Evolutionary conservation across 495 filamentous ascomycete genomes (phyloP).

Genomic region (Neurospora sp.): DNA sequence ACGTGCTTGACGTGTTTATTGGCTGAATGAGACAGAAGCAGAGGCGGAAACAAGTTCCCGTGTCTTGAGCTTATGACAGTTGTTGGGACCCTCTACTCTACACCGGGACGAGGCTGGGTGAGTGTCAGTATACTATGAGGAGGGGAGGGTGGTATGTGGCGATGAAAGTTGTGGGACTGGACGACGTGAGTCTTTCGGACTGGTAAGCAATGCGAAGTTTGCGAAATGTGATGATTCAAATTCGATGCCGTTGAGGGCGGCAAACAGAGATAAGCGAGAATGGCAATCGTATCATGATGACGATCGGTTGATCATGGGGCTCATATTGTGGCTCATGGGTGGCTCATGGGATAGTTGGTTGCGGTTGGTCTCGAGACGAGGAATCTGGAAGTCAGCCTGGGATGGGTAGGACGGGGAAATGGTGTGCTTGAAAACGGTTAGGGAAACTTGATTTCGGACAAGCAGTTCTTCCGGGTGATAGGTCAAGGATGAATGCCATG

Average conservation of each 20-base stretch:
- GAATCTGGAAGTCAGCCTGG: not conserved
- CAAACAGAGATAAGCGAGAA: not conserved
- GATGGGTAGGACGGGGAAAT: not conserved
- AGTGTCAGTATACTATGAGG: not conserved
- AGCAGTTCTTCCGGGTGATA: not conserved
- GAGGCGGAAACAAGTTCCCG: not conserved
- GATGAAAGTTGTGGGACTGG: not conserved
- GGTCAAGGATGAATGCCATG: not conserved
- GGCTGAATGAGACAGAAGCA: not conserved
- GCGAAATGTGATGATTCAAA: not conserved
- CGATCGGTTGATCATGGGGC: not conserved
- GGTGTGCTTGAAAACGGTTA: not conserved
- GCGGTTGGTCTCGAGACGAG: not conserved
- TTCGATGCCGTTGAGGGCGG: not conserved
- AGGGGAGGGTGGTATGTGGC: not conserved
- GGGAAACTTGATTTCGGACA: not conserved
- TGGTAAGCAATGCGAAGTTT: not conserved
- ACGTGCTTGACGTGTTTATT: not conserved
- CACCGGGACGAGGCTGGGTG: not conserved
- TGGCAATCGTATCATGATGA: not conserved
- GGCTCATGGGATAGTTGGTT: not conserved
- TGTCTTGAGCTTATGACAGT: not conserved
- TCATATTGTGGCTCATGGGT: not conserved
- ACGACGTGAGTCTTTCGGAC: not conserved
- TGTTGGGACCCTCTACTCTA: not conserved